These are phyloP conservation scores for Lippia alba DNA, from an alignment of 305 asterid genomes.

Conservation along the genomic window DNA sequence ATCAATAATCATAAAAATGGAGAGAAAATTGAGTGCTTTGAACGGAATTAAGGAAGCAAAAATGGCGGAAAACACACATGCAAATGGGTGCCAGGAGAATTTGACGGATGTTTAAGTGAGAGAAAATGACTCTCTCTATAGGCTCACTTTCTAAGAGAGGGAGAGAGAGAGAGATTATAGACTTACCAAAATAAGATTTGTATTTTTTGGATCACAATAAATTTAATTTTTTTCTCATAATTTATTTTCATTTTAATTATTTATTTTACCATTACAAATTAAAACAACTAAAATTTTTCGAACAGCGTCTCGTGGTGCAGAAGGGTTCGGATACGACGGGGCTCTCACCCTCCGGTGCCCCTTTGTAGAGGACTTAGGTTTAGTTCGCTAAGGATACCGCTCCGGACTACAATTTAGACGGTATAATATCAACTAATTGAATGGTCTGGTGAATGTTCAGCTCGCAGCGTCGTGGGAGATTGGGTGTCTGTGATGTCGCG, in stretches of 20 bases:
- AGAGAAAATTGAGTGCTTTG: conserved; percentile 1
- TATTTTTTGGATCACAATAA: background rate
- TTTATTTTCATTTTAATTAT: too few relatives aligned
- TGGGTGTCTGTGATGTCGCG: too few relatives aligned
- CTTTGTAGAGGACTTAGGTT: background rate
- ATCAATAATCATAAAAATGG: background rate
- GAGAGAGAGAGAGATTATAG: conserved; percentile 9
- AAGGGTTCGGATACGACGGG: background rate
- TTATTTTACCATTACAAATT: too few relatives aligned
- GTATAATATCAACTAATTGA: too few relatives aligned
- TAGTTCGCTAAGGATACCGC: background rate
- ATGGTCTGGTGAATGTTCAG: too few relatives aligned
- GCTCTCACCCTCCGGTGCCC: background rate
- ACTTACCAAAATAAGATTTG: too few relatives aligned
- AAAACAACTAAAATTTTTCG: too few relatives aligned
- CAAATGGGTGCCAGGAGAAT: conserved; percentile 39
- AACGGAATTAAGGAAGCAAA: conserved; percentile 7
- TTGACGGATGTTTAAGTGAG: conserved; percentile 31
- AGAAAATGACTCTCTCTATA: conserved; percentile 41
- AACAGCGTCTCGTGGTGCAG: background rate
- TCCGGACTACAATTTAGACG: background rate
- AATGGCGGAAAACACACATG: conserved; percentile 42
- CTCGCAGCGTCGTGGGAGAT: too few relatives aligned
- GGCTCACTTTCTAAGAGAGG: conserved; percentile 32
- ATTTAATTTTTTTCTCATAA: background rate